Evolutionary conservation across 2,329 filamentous ascomycete genomes (phyloP).

Genomic region (Xylaria sp.): DNA sequence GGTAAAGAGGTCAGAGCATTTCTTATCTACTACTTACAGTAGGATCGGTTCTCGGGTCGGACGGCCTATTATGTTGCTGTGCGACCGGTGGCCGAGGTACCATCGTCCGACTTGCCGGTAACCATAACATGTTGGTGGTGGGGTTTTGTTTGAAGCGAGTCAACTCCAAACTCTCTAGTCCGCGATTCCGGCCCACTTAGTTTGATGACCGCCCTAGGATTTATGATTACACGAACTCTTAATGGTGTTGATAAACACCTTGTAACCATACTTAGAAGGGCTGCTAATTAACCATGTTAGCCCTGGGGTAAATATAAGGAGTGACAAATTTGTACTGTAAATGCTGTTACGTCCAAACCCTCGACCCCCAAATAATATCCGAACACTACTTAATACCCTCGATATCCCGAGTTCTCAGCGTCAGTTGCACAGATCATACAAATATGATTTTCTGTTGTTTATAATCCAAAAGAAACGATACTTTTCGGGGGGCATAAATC

Average conservation of each 20-base stretch:
- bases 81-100: neutral
- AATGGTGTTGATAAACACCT: neutral
- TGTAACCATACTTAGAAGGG: neutral
- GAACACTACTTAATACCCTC: too few species aligned
- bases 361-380: too few species aligned
- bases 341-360: too few species aligned
- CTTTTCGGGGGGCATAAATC: neutral
- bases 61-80: neutral
- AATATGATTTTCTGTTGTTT: neutral
- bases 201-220: neutral
- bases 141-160: neutral
- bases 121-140: too few species aligned
- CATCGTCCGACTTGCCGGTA: too few species aligned
- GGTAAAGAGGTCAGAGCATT: too few species aligned
- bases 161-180: neutral
- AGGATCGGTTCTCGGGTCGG: conserved; percentile 6
- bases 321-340: too few species aligned
- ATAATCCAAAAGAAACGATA: neutral
- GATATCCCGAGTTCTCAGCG: too few species aligned
- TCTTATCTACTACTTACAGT: neutral
- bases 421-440: too few species aligned
- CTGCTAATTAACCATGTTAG: neutral
- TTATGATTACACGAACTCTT: neutral
- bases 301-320: neutral
- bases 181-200: conserved; percentile 5